Evolutionary conservation across 257 asterid genomes (phyloP).

Genomic region (Solanum neorickii): DNA sequence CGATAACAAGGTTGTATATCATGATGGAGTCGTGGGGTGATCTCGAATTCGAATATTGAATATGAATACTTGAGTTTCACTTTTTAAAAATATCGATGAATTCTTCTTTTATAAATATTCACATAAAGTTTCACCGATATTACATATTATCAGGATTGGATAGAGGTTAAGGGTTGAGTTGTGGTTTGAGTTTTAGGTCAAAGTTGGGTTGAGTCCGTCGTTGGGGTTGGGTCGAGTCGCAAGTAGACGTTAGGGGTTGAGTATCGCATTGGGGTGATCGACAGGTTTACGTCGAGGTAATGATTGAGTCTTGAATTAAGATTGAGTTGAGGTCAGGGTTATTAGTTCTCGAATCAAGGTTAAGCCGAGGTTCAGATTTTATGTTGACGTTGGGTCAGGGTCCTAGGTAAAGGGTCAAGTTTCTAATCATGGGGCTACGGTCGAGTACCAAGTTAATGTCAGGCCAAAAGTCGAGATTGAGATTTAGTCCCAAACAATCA

Average conservation of each 20-base stretch:
- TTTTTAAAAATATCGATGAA: no score
- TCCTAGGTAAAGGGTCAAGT: background rate
- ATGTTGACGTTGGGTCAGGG: background rate
- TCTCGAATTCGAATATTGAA: no score
- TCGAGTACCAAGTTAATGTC: background rate
- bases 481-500: background rate
- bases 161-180: background rate
- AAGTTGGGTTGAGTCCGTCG: fast-evolving
- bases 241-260: background rate
- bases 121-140: background rate
- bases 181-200: background rate
- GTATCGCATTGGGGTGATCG: background rate
- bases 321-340: background rate
- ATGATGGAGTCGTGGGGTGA: no score
- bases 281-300: background rate
- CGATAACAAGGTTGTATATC: no score
- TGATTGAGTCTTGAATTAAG: background rate
- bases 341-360: no score
- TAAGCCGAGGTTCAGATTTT: background rate
- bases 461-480: background rate
- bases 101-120: no score
- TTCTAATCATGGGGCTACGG: fast-evolving
- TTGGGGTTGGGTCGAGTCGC: background rate
- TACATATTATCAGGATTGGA: no score
- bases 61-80: no score